Conservation (phyloP, 208 protist species). For the Trypanosoma lewisi region DNA sequence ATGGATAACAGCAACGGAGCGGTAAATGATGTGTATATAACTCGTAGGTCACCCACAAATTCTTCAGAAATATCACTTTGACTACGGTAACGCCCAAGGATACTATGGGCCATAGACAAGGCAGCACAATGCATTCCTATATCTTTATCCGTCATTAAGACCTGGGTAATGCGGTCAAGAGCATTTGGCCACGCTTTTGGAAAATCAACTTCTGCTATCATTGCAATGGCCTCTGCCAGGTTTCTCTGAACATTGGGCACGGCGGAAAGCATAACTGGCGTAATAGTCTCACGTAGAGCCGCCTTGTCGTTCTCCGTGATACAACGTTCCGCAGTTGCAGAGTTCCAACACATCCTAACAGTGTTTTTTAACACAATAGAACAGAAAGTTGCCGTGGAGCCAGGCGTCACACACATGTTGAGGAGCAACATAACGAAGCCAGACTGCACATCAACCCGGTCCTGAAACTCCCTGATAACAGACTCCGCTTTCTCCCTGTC, state of each 20-base stretch:
- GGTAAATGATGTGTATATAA: conserved; percentile 59
- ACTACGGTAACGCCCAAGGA: conserved; percentile 89
- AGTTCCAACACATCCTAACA: conserved; percentile 80
- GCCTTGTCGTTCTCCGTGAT: conserved; percentile 74
- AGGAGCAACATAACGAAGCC: conserved; percentile 74
- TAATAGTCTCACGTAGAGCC: conserved; percentile 50
- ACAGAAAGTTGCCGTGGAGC: conserved; percentile 47
- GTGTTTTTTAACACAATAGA: conserved; percentile 89
- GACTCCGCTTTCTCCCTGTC: conserved; percentile 54
- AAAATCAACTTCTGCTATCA: conserved; percentile 92
- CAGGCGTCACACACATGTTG: conserved; percentile 29
- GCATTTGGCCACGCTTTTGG: conserved; percentile 85
- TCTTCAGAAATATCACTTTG: conserved; percentile 53
- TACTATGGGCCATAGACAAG: conserved; percentile 82
- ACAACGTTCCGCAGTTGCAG: conserved; percentile 68
- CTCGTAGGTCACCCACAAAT: conserved; percentile 57
- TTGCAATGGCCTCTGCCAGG: conserved; percentile 84
- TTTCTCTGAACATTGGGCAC: conserved; percentile 69
- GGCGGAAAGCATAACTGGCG: conserved; percentile 57
- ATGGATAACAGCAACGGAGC: conserved; percentile 27
- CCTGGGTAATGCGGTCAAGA: conserved; percentile 63
- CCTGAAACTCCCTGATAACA: conserved; percentile 56
- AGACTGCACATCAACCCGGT: conserved; percentile 58
- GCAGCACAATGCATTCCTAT: conserved; percentile 53
- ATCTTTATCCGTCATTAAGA: conserved; percentile 29